Conservation (phyloP, 352 stramenopile species). For the Thraustochytrium striatum region DNA sequence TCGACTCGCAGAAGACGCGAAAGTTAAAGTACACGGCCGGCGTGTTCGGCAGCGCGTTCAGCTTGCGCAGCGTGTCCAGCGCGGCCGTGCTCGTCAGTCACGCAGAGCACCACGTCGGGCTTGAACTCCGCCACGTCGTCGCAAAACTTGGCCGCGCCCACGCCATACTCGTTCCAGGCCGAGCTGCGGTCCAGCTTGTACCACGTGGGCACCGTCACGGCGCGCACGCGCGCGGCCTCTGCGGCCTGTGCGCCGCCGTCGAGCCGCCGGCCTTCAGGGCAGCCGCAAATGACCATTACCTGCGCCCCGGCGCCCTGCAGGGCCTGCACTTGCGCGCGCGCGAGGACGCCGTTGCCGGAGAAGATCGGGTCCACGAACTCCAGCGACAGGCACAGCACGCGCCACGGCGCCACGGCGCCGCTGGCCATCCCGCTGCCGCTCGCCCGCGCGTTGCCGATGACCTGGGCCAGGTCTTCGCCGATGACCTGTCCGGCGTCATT, state of each 20-base stretch:
- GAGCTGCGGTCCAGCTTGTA: conserved; percentile 28
- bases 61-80: neutral
- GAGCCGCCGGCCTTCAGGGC: conserved; percentile 1
- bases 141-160: neutral
- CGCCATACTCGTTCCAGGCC: conserved; percentile 1
- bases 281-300: conserved; percentile 34
- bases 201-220: neutral
- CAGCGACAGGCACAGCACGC: conserved; percentile 26
- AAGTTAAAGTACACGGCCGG: conserved; percentile 48
- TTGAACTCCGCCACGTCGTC: neutral
- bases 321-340: conserved; percentile 1
- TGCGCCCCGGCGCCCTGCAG: neutral
- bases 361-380: conserved; percentile 44
- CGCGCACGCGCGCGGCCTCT: neutral
- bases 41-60: neutral
- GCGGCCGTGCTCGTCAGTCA: conserved; percentile 13
- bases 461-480: no score
- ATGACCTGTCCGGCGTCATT: no score
- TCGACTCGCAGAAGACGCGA: conserved; percentile 41
- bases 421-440: no score
- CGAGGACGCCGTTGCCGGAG: conserved; percentile 49
- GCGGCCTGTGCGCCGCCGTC: neutral
- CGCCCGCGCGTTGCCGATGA: no score
- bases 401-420: no score
- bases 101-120: conserved; percentile 40